Evolutionary conservation across 1,284 basidiomycete genomes (phyloP).

Genomic region (Inonotus obliquus): DNA sequence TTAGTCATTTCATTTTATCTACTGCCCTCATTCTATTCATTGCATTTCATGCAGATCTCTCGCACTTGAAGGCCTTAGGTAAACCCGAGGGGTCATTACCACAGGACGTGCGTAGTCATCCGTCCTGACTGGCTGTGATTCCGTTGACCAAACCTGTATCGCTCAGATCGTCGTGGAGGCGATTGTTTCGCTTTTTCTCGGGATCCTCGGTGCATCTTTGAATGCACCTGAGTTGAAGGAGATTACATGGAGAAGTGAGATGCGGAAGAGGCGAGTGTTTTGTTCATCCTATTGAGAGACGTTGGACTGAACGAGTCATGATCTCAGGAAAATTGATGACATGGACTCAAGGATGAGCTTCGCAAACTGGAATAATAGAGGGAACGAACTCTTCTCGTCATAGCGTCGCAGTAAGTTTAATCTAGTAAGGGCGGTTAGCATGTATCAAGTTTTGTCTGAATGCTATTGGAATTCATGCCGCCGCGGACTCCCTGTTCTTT

Average conservation of each 20-base stretch:
- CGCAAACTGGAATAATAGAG: conserved; percentile 65
- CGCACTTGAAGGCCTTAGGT: conserved; percentile 68
- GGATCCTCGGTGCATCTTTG: conserved; percentile 66
- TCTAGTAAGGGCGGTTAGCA: not conserved
- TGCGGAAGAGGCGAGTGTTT: conserved; percentile 63
- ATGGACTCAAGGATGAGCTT: conserved; percentile 74
- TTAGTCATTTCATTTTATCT: conserved; percentile 31
- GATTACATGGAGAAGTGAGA: conserved; percentile 87
- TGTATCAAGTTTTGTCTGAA: no score
- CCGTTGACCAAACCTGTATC: not conserved
- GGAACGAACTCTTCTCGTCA: conserved; percentile 28
- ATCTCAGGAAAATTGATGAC: conserved; percentile 65
- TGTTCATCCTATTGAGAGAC: not conserved
- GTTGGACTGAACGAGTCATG: not conserved
- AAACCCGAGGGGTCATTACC: conserved; percentile 62
- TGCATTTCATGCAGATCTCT: conserved; percentile 48
- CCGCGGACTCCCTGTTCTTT: no score
- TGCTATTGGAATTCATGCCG: no score
- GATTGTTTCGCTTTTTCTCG: conserved; percentile 57
- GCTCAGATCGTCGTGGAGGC: conserved; percentile 70
- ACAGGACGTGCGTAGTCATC: conserved; percentile 43
- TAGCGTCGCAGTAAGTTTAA: not conserved
- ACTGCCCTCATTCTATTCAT: not conserved
- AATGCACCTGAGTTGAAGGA: conserved; percentile 69
- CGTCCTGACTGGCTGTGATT: not conserved